Evolutionary conservation across 2,329 filamentous ascomycete genomes (phyloP), one percentile per base, ranked within the genome.

Genomic region (Corniculantispora saksenae): DNA sequence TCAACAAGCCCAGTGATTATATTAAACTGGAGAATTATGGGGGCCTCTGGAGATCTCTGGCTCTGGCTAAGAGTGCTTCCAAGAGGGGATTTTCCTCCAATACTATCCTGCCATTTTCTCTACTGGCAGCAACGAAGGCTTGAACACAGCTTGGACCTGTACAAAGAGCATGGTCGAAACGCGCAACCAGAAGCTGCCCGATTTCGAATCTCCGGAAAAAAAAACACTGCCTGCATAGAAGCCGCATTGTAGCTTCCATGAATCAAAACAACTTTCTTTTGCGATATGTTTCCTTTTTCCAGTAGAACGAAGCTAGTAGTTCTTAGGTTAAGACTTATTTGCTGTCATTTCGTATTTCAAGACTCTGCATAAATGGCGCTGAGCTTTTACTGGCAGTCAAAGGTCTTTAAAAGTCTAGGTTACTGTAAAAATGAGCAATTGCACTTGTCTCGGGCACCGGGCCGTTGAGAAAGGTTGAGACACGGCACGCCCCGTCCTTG

Each of bases 381-480:
- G 15, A 13, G 7, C 12, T 3, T 25, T 25, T 9, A 3, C 1
- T 25, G 9, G 21, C n/a, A 4, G 21, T 23, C 7, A 25, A 50
- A 50, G 7, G 3, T 23, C 21, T 12, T 12, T 2, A 21, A n/a
- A 25, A 19, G 10, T 19, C 13, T 50, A 25, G 10, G 29, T 29
- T 27, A 51, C 3, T 27, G 3, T 12, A 23, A 55, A 23, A 27
- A 40, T 3, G 25, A 32, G 21, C 50, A 40, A 10, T 40, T 38
- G 54, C 12, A 8, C 19, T 3, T 43, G n/a, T 57, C 35, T 43
- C 21, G 54, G 32, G 10, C 21, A 25, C 35, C 12, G 32, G 12
- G n/a, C 54, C 54, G 35, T 57, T 40, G 32, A 35, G 54, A 40
- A 55, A 27, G 54, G 29, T 15, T 57, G 13, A 57, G 54, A 57